Evolutionary conservation across 2,329 filamentous ascomycete species (phyloP), one percentile per base, ranked within the genome.

Genomic region (Orbilia oligospora): DNA sequence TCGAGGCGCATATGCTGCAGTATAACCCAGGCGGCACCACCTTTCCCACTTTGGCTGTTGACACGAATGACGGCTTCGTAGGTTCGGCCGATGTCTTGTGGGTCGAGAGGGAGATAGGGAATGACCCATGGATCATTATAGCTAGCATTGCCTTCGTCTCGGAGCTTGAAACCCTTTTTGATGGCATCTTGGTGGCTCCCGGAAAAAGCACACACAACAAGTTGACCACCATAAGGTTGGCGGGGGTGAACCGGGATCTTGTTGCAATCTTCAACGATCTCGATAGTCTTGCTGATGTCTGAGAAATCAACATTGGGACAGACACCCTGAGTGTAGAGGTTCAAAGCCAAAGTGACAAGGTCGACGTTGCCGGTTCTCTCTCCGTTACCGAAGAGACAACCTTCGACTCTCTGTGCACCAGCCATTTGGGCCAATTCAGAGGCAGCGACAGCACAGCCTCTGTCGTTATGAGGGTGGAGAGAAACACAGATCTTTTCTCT

Each of bases 51-150:
- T 84, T 98, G 95, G 18, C 93, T 97, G 87, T 98, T 99, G 88
- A 98, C 95, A 77, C 95, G 92, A 84, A 98, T 98, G 83, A 98
- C 92, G 76, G 95, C 95, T 86, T 98, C 94, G 88, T 98, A 98
- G n/a, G 91, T 97, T 73, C 95, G 91, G 64, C 95, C 95, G 80
- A 98, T 97, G 83, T 98, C 95, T 83, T 92, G 88, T 4, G 95
- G 95, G 83, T 98, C 95, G 82, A 98, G 89, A 12, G 95, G 95
- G 61, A 98, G 91, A 84, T 98, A 98, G 0, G 95, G 95, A 46
- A 97, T 88, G 81, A 92, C 87, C 95, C 95, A 98, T 48, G 86
- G 87, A 83, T 91, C 89, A 71, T 95, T 90, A 83, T 88, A 86
- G 4, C 85, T 86, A 55, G 88, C 87, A 68, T 87, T 88, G 0